These are phyloP conservation scores for Mycena albidolilacea DNA, from an alignment of 768 basidiomycete species.

Conservation along the genomic window DNA sequence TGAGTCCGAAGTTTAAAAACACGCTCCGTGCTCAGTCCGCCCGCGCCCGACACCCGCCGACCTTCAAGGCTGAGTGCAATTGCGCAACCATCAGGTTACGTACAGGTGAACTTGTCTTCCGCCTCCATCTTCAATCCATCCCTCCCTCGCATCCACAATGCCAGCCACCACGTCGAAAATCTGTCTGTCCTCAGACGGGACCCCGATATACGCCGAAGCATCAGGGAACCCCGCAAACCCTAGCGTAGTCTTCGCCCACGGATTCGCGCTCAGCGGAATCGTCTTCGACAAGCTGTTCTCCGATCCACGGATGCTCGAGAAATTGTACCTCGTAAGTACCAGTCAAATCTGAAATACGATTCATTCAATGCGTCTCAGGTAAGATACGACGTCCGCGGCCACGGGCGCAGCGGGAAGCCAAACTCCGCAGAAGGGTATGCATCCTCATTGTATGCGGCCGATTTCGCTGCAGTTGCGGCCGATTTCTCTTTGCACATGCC, in stretches of 20 bases:
- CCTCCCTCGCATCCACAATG: not conserved
- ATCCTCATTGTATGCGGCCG: conserved; percentile 36
- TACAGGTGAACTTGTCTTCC: too few relatives aligned
- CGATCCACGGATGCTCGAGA: conserved; percentile 37
- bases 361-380: conserved; percentile 24
- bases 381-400: conserved; percentile 38
- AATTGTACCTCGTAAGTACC: conserved; percentile 31
- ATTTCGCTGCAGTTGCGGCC: conserved; percentile 34
- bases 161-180: conserved; percentile 14
- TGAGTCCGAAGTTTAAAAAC: too few relatives aligned
- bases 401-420: conserved; percentile 39
- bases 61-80: too few relatives aligned
- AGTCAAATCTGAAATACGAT: too few relatives aligned
- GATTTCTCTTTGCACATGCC: conserved; percentile 33
- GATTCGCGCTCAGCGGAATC: conserved; percentile 47
- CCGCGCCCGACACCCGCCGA: too few relatives aligned
- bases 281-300: conserved; percentile 51
- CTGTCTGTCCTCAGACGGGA: conserved; percentile 50
- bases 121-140: too few relatives aligned
- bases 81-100: too few relatives aligned
- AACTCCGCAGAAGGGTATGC: conserved; percentile 22
- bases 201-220: conserved; percentile 51
- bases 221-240: conserved; percentile 49
- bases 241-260: conserved; percentile 53
- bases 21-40: too few relatives aligned